These are phyloP conservation scores for Sugiyamaella xylanicola DNA, from an alignment of 1,139 yeast genomes.

Conservation along the genomic window DNA sequence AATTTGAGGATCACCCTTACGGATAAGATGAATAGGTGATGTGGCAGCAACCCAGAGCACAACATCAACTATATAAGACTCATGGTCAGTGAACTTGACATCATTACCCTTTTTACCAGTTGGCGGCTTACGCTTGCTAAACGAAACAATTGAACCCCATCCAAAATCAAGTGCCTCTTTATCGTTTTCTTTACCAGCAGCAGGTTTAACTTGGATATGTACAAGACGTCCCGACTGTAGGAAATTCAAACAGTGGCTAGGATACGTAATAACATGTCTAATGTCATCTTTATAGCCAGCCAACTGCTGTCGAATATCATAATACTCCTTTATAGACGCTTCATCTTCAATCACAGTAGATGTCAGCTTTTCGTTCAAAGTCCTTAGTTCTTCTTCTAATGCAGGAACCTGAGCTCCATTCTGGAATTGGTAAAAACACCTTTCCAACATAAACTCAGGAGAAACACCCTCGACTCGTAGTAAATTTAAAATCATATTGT, in stretches of 20 bases:
- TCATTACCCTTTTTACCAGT: conserved; percentile 19
- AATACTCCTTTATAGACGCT: conserved; percentile 71
- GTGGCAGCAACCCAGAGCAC: conserved; percentile 66
- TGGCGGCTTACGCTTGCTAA: conserved; percentile 57
- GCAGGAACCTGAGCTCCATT: conserved; percentile 87
- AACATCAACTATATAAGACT: conserved; percentile 83
- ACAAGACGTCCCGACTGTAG: conserved; percentile 87
- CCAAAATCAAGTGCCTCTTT: conserved; percentile 62
- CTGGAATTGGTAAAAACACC: conserved; percentile 94
- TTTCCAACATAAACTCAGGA: conserved; percentile 94
- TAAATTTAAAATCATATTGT: conserved; percentile 93
- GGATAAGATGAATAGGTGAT: conserved; percentile 51
- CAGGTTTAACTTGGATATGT: conserved; percentile 56
- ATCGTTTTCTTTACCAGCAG: conserved; percentile 27
- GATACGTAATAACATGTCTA: conserved; percentile 85
- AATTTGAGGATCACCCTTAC: conserved; percentile 61
- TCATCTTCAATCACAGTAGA: conserved; percentile 70
- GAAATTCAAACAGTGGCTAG: conserved; percentile 79
- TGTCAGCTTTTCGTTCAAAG: conserved; percentile 53
- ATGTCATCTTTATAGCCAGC: conserved; percentile 73
- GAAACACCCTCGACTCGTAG: conserved; percentile 98
- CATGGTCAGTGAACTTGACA: conserved; percentile 68
- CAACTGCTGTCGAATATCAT: conserved; percentile 74
- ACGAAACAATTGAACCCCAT: conserved; percentile 89
- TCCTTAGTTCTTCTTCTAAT: conserved; percentile 65